A percentile compares a stretch with the other conserved stretches of the same genome.
These are phyloP conservation scores for Aegilops longissima DNA, from an alignment of 176 grass and related monocot species.

Conservation along the genomic window DNA sequence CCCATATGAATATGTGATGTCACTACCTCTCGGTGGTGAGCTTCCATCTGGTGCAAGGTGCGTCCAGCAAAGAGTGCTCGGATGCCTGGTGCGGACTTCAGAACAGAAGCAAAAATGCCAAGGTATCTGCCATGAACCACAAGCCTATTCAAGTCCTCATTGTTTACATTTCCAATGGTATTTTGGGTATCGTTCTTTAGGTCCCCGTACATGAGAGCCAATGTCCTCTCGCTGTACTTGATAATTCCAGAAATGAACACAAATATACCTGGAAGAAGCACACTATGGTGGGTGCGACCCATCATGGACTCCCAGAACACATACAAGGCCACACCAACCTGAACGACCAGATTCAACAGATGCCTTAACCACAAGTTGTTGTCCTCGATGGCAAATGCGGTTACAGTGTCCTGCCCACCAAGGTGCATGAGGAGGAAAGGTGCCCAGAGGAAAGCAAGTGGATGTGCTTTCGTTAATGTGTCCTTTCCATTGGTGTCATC, in stretches of 20 bases:
- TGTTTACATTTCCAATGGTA: too few relatives aligned
- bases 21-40: background rate
- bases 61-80: background rate
- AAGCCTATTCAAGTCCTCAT: too few relatives aligned
- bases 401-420: constrained; percentile 22
- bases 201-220: background rate
- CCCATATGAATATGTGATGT: background rate
- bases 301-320: background rate
- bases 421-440: constrained; percentile 22
- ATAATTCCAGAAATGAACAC: constrained; percentile 11
- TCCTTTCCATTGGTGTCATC: background rate
- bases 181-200: background rate
- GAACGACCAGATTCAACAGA: background rate
- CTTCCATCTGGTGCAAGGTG: background rate
- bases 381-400: background rate
- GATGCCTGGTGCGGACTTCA: background rate
- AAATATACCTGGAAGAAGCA: background rate
- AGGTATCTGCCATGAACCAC: too few relatives aligned
- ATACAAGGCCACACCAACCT: background rate
- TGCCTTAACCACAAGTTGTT: constrained; percentile 20
- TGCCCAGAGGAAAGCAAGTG: background rate
- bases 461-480: too few relatives aligned
- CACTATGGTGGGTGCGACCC: too few relatives aligned
- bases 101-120: background rate
- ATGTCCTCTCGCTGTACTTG: constrained; percentile 25